Base-by-base conservation (phyloP, 352 stramenopile species). In the Plasmopara halstedii region DNA sequence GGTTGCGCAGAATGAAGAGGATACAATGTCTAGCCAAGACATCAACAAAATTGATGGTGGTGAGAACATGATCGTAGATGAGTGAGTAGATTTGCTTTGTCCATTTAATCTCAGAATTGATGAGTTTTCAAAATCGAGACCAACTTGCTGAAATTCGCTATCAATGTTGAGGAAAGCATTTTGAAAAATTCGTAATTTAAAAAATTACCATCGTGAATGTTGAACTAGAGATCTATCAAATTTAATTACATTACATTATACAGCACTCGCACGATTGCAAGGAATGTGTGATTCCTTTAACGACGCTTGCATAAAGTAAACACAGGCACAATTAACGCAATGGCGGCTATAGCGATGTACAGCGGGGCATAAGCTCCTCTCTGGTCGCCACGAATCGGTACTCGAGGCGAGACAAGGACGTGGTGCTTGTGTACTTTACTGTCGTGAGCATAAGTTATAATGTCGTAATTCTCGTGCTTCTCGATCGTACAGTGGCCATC, bases 11-110 rank as follows among this genome's bases (percentile, higher is more conserved):
- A 58, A 73, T 22, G 61, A 79, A 50, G 67, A 77, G 19, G 23
- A 58, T 6, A 50, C 52, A 8, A 54, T 68, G 53, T 21, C 17
- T 29, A 23, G 40, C 22, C 56, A 63, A 19, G 52, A 7, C 13
- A n/a, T n/a, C n/a, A 55, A 44, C 17, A 58, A 46, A 32, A 31
- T 53, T 3, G 67, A 88, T 41, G 70, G 58, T 5, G 39, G 62
- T 26, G 66, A 67, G 42, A 52, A 62, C 42, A 76, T 88, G 77
- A 40, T 71, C n/a, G 61, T 78, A 31, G 73, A 85, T 42, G 55
- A 62, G 0, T 73, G 25, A 29, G 25, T 29, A 2, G 25, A 29
- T 29, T 29, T 1, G n/a, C n/a, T n/a, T n/a, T n/a, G n/a, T n/a
- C n/a, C n/a, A n/a, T n/a, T n/a, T n/a, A n/a, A n/a, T n/a, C n/a